Percentiles rank a stretch among this genome's conserved stretches.
Conservation (phyloP, 2,329 filamentous ascomycete genomes). For the Beauveria sp. region DNA sequence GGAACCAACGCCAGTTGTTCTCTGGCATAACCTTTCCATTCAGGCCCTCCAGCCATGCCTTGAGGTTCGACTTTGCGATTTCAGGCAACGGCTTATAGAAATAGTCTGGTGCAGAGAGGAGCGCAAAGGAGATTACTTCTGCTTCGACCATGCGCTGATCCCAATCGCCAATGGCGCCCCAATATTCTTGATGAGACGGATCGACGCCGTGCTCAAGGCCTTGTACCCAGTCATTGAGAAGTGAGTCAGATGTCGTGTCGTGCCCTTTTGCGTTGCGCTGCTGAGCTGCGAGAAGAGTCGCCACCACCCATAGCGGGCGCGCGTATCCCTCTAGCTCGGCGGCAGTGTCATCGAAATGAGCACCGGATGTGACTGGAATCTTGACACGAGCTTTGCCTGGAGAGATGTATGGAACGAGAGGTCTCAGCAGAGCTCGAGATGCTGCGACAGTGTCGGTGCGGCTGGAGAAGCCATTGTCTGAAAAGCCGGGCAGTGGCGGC, state of each 20-base stretch:
- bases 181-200: constrained; percentile 32
- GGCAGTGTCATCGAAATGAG: constrained; percentile 36
- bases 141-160: constrained; percentile 50
- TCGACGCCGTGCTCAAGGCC: constrained; percentile 27
- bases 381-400: constrained; percentile 26
- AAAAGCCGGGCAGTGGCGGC: constrained; percentile 32
- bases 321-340: constrained; percentile 40
- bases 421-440: constrained; percentile 25
- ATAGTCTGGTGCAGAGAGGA: constrained; percentile 33
- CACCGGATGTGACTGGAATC: constrained; percentile 29
- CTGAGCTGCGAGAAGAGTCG: constrained; percentile 31
- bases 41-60: constrained; percentile 33
- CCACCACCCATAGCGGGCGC: constrained; percentile 29
- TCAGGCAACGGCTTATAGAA: constrained; percentile 25
- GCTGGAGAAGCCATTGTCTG: constrained; percentile 30
- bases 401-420: constrained; percentile 27
- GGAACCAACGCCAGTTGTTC: constrained; percentile 48
- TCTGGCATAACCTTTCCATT: constrained; percentile 37
- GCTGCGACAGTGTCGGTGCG: constrained; percentile 29
- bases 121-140: constrained; percentile 41
- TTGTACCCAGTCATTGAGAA: constrained; percentile 23
- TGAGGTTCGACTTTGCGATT: constrained; percentile 28
- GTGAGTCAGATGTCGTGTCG: neutral
- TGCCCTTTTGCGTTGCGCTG: neutral
- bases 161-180: constrained; percentile 36